Conservation (phyloP, 306 rosid genomes). For the Sindora glabra region DNA sequence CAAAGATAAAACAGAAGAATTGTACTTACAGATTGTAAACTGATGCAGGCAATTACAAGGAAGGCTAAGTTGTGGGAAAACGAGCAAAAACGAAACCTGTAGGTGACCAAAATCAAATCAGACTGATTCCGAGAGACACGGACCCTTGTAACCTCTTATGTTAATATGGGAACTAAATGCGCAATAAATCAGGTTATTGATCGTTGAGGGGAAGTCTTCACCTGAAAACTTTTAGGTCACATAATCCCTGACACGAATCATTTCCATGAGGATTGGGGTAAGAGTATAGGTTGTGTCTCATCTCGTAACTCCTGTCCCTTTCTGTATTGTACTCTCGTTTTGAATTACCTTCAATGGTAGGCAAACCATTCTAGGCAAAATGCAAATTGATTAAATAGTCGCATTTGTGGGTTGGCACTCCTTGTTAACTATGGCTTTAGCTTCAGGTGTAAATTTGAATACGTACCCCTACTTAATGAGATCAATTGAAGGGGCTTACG, state of each 20-base stretch:
- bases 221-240: not conserved
- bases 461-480: conserved; percentile 13
- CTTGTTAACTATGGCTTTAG: conserved; percentile 54
- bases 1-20: too few relatives aligned
- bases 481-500: not conserved
- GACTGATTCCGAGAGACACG: not conserved
- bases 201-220: not conserved
- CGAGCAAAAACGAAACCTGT: not conserved
- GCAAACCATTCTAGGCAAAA: conserved; percentile 9
- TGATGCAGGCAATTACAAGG: too few relatives aligned
- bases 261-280: conserved; percentile 4
- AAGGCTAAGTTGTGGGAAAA: not conserved
- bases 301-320: conserved; percentile 6
- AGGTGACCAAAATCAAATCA: not conserved
- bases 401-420: conserved; percentile 49
- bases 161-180: too few relatives aligned
- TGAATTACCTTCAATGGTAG: conserved; percentile 13
- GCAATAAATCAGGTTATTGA: too few relatives aligned
- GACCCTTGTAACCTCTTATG: too few relatives aligned
- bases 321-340: conserved; percentile 12
- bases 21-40: too few relatives aligned
- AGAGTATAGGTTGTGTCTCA: conserved; percentile 6
- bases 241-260: not conserved
- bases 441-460: conserved; percentile 45
- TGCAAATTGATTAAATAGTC: not conserved